Evolutionary conservation across 352 stramenopile genomes (phyloP), one percentile per base, ranked within the genome.

Genomic region (Paralagenidium karlingii): DNA sequence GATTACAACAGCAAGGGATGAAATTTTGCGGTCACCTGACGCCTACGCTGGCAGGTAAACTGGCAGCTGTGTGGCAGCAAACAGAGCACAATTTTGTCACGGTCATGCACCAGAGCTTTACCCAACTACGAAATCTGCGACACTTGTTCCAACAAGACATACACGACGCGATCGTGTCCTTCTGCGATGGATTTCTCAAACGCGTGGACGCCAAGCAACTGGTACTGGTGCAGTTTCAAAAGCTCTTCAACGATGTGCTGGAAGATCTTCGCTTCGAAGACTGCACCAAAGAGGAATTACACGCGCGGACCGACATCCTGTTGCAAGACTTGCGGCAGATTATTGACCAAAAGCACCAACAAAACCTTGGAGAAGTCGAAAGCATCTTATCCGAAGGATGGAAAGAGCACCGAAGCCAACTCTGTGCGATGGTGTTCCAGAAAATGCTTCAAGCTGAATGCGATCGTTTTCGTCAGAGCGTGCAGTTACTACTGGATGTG

Each of bases 201-300:
- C 67, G 78, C 20, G 45, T 49, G 0, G 82, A 94, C 40, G 33
- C 54, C 10, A 84, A 86, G 44, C 82, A 93, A 45, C 45, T 39
- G 3, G 27, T 69, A 19, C 46, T 94, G 3, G 67, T 75, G 28
- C 40, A 47, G 8, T 95, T 89, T 48, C 71, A 92, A 40, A 46
- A 36, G 5, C 55, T 52, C 10, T 89, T 89, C 42, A 92, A 94
- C 40, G 58, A 60, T n/a, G 60, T 94, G 15, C n/a, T 74, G 1
- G 58, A 87, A 11, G 76, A 84, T 19, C 83, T 94, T 60, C 73
- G 83, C 11, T 87, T 86, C 29, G 78, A 94, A 15, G 64, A 79
- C 7, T 29, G 58, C 9, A 87, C 68, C n/a, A 88, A 90, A 37
- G 27, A 65, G 11, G 81, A 94, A 46, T 48, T 95, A 11, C 68